A percentile compares a stretch with the other conserved stretches of the same genome.
Conservation (phyloP, 148 eudicot species). For the Camellia sinensis region DNA sequence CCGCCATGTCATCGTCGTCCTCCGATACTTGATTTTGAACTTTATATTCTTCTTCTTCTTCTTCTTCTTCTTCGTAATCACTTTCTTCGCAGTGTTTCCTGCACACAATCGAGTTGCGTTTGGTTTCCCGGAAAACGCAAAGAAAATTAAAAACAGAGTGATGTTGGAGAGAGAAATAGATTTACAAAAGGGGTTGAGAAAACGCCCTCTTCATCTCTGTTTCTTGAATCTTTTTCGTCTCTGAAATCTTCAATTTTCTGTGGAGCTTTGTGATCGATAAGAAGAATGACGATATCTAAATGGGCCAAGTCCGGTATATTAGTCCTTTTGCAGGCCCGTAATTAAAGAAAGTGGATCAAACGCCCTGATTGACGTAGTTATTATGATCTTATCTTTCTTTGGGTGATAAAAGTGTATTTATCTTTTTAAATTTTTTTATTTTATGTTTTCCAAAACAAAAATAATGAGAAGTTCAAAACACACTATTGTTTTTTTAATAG, state of each 20-base stretch:
- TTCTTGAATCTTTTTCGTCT: background rate
- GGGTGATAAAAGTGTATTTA: too few relatives aligned
- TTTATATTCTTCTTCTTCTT: background rate
- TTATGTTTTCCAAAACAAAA: too few relatives aligned
- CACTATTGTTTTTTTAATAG: too few relatives aligned
- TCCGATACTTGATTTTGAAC: background rate
- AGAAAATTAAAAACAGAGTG: background rate
- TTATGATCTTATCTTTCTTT: too few relatives aligned
- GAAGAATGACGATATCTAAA: background rate
- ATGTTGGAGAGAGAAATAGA: background rate
- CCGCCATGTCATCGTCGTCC: conserved; percentile 15
- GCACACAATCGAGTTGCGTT: background rate
- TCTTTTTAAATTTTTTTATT: too few relatives aligned
- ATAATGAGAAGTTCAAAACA: too few relatives aligned
- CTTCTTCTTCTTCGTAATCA: conserved; percentile 13
- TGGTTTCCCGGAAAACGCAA: conserved; percentile 14
- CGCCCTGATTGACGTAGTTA: too few relatives aligned
- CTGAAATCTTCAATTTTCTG: background rate
- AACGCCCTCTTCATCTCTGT: conserved; percentile 23
- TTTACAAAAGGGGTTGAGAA: conserved; percentile 31
- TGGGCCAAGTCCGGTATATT: too few relatives aligned
- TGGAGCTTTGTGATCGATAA: background rate
- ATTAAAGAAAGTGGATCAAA: too few relatives aligned
- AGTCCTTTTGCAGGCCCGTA: too few relatives aligned
- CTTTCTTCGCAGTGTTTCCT: conserved; percentile 24